Base-by-base conservation (phyloP, 192 early-diverging fungal genomes). In the Backusella luteola region DNA sequence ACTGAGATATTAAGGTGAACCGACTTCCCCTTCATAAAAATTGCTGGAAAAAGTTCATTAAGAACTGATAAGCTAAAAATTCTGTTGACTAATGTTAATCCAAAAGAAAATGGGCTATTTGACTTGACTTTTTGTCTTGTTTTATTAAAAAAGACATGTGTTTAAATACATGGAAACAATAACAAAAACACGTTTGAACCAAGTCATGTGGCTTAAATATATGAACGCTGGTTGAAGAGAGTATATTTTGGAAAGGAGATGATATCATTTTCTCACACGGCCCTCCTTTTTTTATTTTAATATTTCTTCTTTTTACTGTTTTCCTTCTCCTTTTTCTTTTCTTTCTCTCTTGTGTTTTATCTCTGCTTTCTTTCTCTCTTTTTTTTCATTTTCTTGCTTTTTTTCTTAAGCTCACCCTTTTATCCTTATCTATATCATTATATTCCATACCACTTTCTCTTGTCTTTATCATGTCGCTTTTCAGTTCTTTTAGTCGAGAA, bases 261-360 rank as follows among this genome's bases (percentile, higher is more conserved):
- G 71, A 72, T 29, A 39, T 41, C 34, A 52, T 42, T 72, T 17
- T 34, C 34, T 49, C 39, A 72, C 71, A 72, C 44, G 53, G 34
- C 19, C 35, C 26, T 34, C 23, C 53, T 52, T 34, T 23, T 67
- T 75, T 66, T 66, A 67, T 42, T 46, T 49, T 74, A 42, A 34
- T 59, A 35, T 75, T 59, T 41, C 41, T 67, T 75, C 63, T 75
- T 67, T 35, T 44, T 67, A 39, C 35, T 39, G 59, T 32, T 32
- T 66, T 67, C 41, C 11, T 67, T 67, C 41, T 39, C 44, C 38
- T 41, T 41, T 75, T 41, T 44, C 41, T 59, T 75, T 41, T 67
- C 63, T 59, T 21, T 75, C 17, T 75, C 4, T n/a, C 34, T 69
- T 23, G 46, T 49, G 46, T 49, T 26, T 26, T 59, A 23, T 26